These are phyloP conservation scores for Pyrenophora teres DNA, from an alignment of 2,329 filamentous ascomycete species.

Conservation along the genomic window DNA sequence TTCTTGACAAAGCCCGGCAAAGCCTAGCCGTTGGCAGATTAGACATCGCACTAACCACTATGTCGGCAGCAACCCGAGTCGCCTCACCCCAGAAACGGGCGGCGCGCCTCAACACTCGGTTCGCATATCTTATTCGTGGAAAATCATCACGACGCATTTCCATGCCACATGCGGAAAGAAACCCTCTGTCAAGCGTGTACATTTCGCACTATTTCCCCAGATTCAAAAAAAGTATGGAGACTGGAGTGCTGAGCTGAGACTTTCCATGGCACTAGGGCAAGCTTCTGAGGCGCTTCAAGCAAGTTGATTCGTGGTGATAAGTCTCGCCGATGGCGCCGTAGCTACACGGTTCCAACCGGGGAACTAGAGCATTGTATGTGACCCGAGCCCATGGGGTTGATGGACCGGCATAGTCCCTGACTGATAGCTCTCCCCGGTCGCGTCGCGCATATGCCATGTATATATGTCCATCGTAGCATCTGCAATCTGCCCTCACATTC, in stretches of 20 bases:
- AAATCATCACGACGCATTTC: constrained; percentile 19
- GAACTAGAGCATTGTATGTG: constrained; percentile 21
- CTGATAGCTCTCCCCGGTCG: constrained; percentile 17
- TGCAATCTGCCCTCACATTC: constrained; percentile 11
- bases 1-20: neutral
- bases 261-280: constrained; percentile 22
- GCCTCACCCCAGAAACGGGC: constrained; percentile 12
- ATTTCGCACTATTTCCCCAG: constrained; percentile 33
- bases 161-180: constrained; percentile 22
- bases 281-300: constrained; percentile 26
- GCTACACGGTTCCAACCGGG: neutral
- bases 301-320: constrained; percentile 41
- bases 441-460: constrained; percentile 24
- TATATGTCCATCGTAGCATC: constrained; percentile 20
- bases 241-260: constrained; percentile 4
- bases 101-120: constrained; percentile 12
- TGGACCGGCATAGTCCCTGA: constrained; percentile 14
- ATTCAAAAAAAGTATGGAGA: constrained; percentile 9
- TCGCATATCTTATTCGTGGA: constrained; percentile 34
- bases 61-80: constrained; percentile 16
- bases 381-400: constrained; percentile 31
- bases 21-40: constrained; percentile 23
- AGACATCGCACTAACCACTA: constrained; percentile 17
- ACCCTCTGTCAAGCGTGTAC: constrained; percentile 15
- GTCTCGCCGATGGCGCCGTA: constrained; percentile 13